Conservation (phyloP, 2,329 filamentous ascomycete genomes). For the Fusarium virguliforme region DNA sequence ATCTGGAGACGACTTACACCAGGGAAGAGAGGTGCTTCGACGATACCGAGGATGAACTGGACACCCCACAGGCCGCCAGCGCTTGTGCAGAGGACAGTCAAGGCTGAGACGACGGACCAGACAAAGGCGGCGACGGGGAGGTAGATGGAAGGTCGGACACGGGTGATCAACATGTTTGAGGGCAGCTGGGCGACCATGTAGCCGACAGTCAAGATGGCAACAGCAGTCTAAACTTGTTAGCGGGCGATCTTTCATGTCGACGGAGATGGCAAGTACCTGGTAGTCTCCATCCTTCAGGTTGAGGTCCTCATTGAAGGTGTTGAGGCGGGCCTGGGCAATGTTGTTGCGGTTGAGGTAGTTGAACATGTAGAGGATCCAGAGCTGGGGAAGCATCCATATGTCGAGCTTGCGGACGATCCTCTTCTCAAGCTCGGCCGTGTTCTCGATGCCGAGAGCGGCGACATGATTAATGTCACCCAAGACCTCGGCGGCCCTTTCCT, state of each 20-base stretch:
- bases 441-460: slow-evolving; percentile 29
- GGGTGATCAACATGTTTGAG: slow-evolving; percentile 41
- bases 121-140: slow-evolving; percentile 33
- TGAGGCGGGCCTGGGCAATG: slow-evolving; percentile 40
- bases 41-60: slow-evolving; percentile 39
- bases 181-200: slow-evolving; percentile 43
- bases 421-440: slow-evolving; percentile 33
- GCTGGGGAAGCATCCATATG: slow-evolving; percentile 40
- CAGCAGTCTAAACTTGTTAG: slow-evolving; percentile 22
- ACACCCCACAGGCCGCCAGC: slow-evolving; percentile 36
- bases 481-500: slow-evolving; percentile 22
- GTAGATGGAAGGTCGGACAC: slow-evolving; percentile 32
- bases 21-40: slow-evolving; percentile 38
- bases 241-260: too few relatives aligned
- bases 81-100: slow-evolving; percentile 36
- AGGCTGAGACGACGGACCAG: slow-evolving; percentile 36
- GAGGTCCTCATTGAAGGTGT: slow-evolving; percentile 39
- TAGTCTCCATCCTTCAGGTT: slow-evolving; percentile 43
- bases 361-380: slow-evolving; percentile 47
- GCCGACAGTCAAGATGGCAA: slow-evolving; percentile 37
- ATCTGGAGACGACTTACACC: slow-evolving; percentile 24
- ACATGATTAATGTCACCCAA: slow-evolving; percentile 37
- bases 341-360: slow-evolving; percentile 44
- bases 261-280: not conserved
- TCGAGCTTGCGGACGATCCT: slow-evolving; percentile 41